Conservation (phyloP, 2,329 filamentous ascomycete species). For the Colletotrichum lentis region DNA sequence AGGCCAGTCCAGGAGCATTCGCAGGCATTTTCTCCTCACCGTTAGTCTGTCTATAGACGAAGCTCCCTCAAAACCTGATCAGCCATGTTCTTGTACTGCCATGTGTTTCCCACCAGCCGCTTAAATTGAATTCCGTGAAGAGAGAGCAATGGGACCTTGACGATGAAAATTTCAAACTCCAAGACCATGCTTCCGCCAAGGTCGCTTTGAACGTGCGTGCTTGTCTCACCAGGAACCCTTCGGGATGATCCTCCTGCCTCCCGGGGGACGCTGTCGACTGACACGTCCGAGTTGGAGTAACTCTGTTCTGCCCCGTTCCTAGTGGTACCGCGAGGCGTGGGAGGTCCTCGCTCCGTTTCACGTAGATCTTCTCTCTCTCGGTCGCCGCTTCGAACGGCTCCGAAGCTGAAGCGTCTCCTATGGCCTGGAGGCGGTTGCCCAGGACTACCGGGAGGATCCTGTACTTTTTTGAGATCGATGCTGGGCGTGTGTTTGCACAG, state of each 20-base stretch:
- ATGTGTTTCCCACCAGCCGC: slow-evolving; percentile 92
- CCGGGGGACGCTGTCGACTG: slow-evolving; percentile 74
- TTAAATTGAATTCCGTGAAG: slow-evolving; percentile 98
- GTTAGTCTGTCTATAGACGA: slow-evolving; percentile 65
- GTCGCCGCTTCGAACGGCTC: slow-evolving; percentile 68
- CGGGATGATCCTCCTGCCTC: slow-evolving; percentile 61
- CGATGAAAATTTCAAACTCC: slow-evolving; percentile 95
- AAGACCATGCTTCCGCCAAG: slow-evolving; percentile 84
- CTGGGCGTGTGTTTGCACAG: slow-evolving; percentile 87
- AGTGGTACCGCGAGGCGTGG: slow-evolving; percentile 55
- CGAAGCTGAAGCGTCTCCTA: slow-evolving; percentile 83
- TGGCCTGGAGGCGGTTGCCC: slow-evolving; percentile 64
- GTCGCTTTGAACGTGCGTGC: slow-evolving; percentile 89
- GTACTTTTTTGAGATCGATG: slow-evolving; percentile 81
- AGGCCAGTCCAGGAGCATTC: background rate
- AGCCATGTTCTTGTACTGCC: slow-evolving; percentile 99
- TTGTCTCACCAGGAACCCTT: slow-evolving; percentile 82
- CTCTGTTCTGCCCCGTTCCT: slow-evolving; percentile 69
- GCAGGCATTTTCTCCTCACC: background rate
- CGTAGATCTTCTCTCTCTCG: slow-evolving; percentile 76
- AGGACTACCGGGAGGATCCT: slow-evolving; percentile 70
- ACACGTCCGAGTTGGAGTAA: slow-evolving; percentile 87
- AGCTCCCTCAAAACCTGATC: slow-evolving; percentile 91
- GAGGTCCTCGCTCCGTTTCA: slow-evolving; percentile 58
- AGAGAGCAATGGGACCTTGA: slow-evolving; percentile 93